Evolutionary conservation across 2,329 filamentous ascomycete species (phyloP).

Genomic region (Xylariaceae sp.): DNA sequence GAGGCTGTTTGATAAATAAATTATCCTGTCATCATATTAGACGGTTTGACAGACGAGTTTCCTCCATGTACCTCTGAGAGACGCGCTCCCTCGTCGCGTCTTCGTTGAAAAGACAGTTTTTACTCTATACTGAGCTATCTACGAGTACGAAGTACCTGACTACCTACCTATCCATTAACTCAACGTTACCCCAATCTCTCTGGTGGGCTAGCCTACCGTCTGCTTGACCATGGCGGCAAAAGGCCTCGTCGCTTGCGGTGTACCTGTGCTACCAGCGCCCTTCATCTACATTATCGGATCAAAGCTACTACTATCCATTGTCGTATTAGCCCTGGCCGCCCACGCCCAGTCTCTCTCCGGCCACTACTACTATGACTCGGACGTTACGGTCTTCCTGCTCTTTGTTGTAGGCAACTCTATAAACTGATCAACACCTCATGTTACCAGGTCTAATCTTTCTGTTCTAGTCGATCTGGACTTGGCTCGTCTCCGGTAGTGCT

Average conservation of each 20-base stretch:
- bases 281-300: constrained; percentile 35
- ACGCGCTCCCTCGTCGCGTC: neutral
- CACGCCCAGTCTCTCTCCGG: constrained; percentile 37
- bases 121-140: neutral
- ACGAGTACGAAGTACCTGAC: too few species aligned
- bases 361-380: constrained; percentile 27
- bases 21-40: neutral
- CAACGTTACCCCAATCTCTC: neutral
- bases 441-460: constrained; percentile 10
- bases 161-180: neutral
- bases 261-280: constrained; percentile 34
- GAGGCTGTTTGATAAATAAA: neutral
- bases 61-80: neutral
- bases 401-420: constrained; percentile 39
- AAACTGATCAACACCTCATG: neutral
- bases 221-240: constrained; percentile 19
- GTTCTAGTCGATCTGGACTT: constrained; percentile 37
- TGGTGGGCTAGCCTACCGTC: neutral
- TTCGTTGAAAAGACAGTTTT: neutral
- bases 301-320: constrained; percentile 37
- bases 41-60: neutral
- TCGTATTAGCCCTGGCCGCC: constrained; percentile 37
- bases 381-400: constrained; percentile 39
- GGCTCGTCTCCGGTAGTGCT: constrained; percentile 37
- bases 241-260: constrained; percentile 35